Percentiles rank a stretch among this genome's conserved stretches.
Conservation (phyloP, 768 basidiomycete species). For the Sistotremastrum suecicum region DNA sequence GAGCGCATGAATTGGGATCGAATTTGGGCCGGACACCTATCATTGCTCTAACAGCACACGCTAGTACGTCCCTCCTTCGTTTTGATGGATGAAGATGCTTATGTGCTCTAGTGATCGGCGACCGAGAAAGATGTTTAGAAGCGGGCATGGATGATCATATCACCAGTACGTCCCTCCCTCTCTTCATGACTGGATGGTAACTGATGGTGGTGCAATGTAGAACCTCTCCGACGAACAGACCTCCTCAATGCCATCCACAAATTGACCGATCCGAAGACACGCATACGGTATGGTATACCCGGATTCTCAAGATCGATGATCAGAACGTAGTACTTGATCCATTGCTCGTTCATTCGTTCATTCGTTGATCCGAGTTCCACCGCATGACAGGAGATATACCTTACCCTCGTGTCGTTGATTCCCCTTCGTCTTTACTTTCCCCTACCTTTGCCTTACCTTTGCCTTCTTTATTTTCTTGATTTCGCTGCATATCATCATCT, state of each 20-base stretch:
- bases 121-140: slow-evolving; percentile 59
- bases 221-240: slow-evolving; percentile 68
- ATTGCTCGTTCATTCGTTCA: background rate
- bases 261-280: slow-evolving; percentile 43
- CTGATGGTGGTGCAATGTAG: slow-evolving; percentile 20
- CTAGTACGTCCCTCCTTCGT: slow-evolving; percentile 44
- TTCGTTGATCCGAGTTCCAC: background rate
- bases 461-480: background rate
- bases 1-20: slow-evolving; percentile 66
- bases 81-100: slow-evolving; percentile 6
- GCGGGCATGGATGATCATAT: slow-evolving; percentile 49
- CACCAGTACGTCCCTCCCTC: slow-evolving; percentile 41
- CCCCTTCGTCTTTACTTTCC: background rate
- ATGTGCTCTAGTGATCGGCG: slow-evolving; percentile 63
- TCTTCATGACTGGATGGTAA: background rate
- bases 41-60: slow-evolving; percentile 94
- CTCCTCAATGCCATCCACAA: slow-evolving; percentile 72
- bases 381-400: background rate
- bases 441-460: background rate
- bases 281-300: background rate
- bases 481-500: background rate
- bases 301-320: background rate
- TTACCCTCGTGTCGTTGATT: background rate
- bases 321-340: background rate
- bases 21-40: slow-evolving; percentile 70